Conservation (phyloP, 2,329 filamentous ascomycete species). For the Penicillium sp. region DNA sequence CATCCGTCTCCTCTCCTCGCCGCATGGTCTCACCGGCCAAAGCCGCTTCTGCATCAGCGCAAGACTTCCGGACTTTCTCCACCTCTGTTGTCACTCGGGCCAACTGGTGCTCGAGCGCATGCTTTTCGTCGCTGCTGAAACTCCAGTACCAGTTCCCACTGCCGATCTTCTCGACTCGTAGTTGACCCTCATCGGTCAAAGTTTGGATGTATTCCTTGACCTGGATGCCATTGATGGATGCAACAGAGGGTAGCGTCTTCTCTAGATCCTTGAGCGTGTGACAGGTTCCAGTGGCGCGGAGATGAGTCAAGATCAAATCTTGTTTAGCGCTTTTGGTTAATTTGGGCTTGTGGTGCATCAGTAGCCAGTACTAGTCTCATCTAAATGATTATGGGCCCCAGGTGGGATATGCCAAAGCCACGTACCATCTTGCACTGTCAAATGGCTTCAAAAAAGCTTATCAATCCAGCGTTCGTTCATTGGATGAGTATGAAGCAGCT, state of each 20-base stretch:
- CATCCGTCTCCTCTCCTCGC: slow-evolving; percentile 26
- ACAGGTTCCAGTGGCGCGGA: slow-evolving; percentile 59
- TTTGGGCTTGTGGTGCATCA: slow-evolving; percentile 48
- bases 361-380: background rate
- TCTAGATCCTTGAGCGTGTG: slow-evolving; percentile 68
- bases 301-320: slow-evolving; percentile 56
- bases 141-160: slow-evolving; percentile 72
- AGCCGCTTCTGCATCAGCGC: slow-evolving; percentile 34
- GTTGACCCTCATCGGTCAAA: slow-evolving; percentile 59
- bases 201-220: slow-evolving; percentile 65
- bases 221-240: slow-evolving; percentile 64
- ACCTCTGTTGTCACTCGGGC: slow-evolving; percentile 29
- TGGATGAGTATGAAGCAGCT: background rate
- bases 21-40: slow-evolving; percentile 38
- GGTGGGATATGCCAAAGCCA: background rate
- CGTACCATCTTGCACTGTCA: slow-evolving; percentile 17
- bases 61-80: slow-evolving; percentile 27
- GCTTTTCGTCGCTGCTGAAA: slow-evolving; percentile 59
- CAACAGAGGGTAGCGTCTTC: slow-evolving; percentile 59
- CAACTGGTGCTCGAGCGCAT: slow-evolving; percentile 39
- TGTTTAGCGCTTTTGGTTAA: slow-evolving; percentile 58
- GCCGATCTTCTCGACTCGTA: slow-evolving; percentile 67
- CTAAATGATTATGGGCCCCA: background rate
- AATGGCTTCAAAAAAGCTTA: background rate
- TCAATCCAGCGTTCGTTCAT: background rate